Percentiles rank a stretch among this genome's conserved stretches.
Conservation (phyloP, 73 alveolate species). For the Tetrahymena borealis region DNA sequence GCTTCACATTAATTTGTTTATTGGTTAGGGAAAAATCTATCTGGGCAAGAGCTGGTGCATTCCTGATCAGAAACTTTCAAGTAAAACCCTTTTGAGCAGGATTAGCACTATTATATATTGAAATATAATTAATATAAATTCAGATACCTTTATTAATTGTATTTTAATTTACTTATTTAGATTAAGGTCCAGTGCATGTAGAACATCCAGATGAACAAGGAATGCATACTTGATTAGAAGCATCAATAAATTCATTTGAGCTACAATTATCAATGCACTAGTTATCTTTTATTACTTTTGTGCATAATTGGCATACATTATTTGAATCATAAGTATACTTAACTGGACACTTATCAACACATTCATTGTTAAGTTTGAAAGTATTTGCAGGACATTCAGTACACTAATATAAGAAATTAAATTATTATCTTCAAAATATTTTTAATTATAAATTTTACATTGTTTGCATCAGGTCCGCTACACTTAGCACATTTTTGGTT, state of each 20-base stretch:
- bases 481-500: neutral
- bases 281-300: neutral
- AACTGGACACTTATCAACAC: conserved; percentile 9
- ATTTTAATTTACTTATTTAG: neutral
- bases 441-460: neutral
- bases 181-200: neutral
- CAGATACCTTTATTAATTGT: too few species aligned
- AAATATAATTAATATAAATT: neutral
- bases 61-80: neutral
- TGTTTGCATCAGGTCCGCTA: neutral
- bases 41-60: neutral
- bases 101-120: neutral
- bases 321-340: neutral
- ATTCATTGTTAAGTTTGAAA: neutral
- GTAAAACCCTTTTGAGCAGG: neutral
- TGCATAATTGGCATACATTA: neutral
- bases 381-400: neutral
- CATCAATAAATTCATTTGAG: neutral
- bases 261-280: neutral
- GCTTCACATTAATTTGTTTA: neutral
- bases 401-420: neutral
- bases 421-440: neutral
- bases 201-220: neutral
- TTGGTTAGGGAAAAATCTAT: neutral
- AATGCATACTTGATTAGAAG: neutral